These are phyloP conservation scores for Iris macrosiphon DNA, from an alignment of 106 monocot species.

Conservation along the genomic window DNA sequence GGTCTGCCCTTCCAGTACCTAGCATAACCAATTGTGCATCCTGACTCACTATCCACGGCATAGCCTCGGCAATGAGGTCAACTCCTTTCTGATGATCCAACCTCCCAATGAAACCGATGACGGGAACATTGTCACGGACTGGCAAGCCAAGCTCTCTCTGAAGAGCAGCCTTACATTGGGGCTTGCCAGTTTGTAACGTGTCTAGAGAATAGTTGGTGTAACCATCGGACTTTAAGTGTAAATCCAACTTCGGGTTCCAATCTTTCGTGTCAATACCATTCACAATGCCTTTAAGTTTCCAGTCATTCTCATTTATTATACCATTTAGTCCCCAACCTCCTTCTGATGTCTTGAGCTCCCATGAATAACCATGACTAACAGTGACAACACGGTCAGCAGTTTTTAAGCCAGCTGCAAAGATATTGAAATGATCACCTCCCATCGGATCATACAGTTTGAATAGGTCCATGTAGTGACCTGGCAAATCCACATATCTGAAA, in stretches of 20 bases:
- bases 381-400: constrained; percentile 70
- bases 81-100: constrained; percentile 82
- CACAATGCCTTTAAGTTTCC: constrained; percentile 83
- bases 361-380: constrained; percentile 77
- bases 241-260: constrained; percentile 71
- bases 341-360: constrained; percentile 83
- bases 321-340: constrained; percentile 88
- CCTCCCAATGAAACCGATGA: constrained; percentile 82
- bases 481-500: constrained; percentile 35
- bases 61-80: constrained; percentile 77
- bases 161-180: constrained; percentile 81
- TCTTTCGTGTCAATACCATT: constrained; percentile 71
- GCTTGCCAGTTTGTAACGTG: constrained; percentile 51
- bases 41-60: constrained; percentile 66
- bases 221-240: constrained; percentile 62
- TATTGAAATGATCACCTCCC: constrained; percentile 80
- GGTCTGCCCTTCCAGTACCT: constrained; percentile 68
- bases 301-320: constrained; percentile 57
- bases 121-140: constrained; percentile 51
- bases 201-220: constrained; percentile 77
- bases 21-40: constrained; percentile 78
- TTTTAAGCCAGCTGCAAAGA: constrained; percentile 76
- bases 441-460: constrained; percentile 63
- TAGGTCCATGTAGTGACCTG: constrained; percentile 52
- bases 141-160: constrained; percentile 62